Conservation (phyloP, 768 basidiomycete genomes). For the Grammothele lineata region DNA sequence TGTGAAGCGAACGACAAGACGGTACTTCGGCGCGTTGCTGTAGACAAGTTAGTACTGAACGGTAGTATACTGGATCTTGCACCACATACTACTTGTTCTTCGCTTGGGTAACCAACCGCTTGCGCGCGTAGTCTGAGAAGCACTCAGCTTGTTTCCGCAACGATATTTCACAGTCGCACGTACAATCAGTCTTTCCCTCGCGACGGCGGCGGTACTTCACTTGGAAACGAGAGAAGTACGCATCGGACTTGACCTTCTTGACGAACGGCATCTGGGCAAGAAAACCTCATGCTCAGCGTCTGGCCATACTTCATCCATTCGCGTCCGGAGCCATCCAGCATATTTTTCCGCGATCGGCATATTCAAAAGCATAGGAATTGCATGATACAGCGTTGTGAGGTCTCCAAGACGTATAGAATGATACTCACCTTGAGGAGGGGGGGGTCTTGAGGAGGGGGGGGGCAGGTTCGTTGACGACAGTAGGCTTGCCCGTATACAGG, state of each 20-base stretch:
- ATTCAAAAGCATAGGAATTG: neutral
- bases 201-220: conserved; percentile 97
- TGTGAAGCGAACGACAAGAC: conserved; percentile 97
- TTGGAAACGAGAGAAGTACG: conserved; percentile 98
- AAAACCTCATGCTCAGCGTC: conserved; percentile 10
- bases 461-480: conserved; percentile 24
- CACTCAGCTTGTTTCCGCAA: neutral
- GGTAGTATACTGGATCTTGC: conserved; percentile 9
- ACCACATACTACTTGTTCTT: conserved; percentile 99
- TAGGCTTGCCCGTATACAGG: neutral
- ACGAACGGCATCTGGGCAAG: conserved; percentile 85
- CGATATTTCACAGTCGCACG: neutral
- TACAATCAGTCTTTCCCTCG: conserved; percentile 99
- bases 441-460: conserved; percentile 28
- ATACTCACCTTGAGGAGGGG: conserved; percentile 33
- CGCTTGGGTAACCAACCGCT: conserved; percentile 94
- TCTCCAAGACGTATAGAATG: neutral
- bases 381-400: neutral
- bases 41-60: neutral
- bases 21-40: conserved; percentile 96
- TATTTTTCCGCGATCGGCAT: conserved; percentile 1
- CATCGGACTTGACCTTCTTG: conserved; percentile 93
- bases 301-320: conserved; percentile 25
- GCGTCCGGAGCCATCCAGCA: conserved; percentile 29
- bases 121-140: conserved; percentile 87